Evolutionary conservation across 306 rosid species (phyloP), one percentile per base, ranked within the genome.

Genomic region (Sindora glabra): DNA sequence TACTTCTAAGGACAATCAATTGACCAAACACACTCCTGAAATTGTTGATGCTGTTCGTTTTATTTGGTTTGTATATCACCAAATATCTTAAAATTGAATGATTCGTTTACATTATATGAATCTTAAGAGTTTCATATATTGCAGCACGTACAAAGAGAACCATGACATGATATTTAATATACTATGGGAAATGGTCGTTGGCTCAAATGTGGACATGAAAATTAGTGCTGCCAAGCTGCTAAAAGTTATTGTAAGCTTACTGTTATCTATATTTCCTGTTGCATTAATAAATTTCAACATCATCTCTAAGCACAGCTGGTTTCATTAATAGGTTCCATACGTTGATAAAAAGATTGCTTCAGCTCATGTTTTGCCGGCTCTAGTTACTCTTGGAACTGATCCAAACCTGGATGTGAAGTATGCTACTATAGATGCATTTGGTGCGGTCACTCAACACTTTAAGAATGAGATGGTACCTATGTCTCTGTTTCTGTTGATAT

Each of bases 101-200:
- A 62, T 51, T 69, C n/a, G 73, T 37, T 30, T 25, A 45, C 16
- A 62, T 54, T 52, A 39, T 73, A 57, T 52, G 15, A 60, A 44
- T 64, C 30, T 38, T 33, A 19, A 59, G 49, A 37, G 30, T 68
- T 76, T 75, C 73, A 59, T 25, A 12, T 56, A 62, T 45, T 84
- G 85, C 90, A 92, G 96, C 79, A 89, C 87, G 47, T 68, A 70
- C 48, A 90, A 86, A 55, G 85, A 78, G 55, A 86, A 89, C 60
- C 96, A 92, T 48, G 72, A 69, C 7, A 69, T 84, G 86, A 73
- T 92, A 46, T 82, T 92, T 71, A 84, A 86, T 66, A 83, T 92
- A 63, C 85, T 89, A 33, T 92, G 96, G 99, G 99, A 92, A 81
- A 89, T 92, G 99, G 95, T 92, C 64, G 96, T 92, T 59, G 83